phyloP scores from a whole-genome alignment of 768 basidiomycete species.

The Lactarius pseudohatsudake region DNA sequence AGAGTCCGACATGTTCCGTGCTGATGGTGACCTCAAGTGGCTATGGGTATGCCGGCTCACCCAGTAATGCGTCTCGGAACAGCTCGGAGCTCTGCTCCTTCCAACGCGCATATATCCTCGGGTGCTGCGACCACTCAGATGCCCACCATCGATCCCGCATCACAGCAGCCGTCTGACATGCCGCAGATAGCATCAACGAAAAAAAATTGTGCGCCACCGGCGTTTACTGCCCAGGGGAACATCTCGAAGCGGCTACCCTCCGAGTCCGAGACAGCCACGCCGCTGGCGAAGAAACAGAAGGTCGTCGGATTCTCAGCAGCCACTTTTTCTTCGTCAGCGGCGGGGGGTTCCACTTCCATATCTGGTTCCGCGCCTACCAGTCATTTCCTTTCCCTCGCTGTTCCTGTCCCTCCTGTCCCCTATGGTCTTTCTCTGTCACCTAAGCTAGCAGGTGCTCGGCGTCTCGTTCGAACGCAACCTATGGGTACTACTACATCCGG shows the following conservation, averaged over 20 bases:
- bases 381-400: background rate
- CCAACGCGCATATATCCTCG: slow-evolving; percentile 15
- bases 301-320: background rate
- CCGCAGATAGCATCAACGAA: background rate
- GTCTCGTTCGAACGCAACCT: background rate
- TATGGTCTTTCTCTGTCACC: background rate
- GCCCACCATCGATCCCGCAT: background rate
- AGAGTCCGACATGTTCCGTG: background rate
- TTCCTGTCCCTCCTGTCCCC: background rate
- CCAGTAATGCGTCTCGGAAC: background rate
- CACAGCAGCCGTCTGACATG: background rate
- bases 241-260: background rate
- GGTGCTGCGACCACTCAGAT: background rate
- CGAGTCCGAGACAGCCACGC: slow-evolving; percentile 6
- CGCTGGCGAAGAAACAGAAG: background rate
- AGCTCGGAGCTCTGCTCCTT: too few species aligned
- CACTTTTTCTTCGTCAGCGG: background rate
- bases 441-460: background rate
- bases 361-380: background rate
- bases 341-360: too few species aligned
- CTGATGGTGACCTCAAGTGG: background rate
- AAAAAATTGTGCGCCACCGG: background rate
- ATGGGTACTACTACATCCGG: background rate
- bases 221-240: background rate
- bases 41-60: background rate